Conservation (phyloP, 345 rosid genomes). For the Salix arbutifolia region DNA sequence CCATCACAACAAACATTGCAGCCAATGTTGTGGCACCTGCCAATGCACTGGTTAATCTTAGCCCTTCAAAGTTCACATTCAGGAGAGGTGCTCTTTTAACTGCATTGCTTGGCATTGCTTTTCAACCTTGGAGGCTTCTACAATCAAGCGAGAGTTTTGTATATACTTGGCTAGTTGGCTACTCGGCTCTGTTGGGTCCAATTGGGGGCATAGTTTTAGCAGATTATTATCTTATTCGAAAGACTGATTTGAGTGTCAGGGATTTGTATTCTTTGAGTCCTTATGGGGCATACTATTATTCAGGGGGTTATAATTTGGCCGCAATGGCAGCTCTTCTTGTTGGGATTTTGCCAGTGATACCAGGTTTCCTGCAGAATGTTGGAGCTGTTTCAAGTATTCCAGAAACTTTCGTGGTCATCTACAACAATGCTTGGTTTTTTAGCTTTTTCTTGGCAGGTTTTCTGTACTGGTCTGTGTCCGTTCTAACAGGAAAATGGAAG, state of each 20-base stretch:
- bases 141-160: conserved; percentile 92
- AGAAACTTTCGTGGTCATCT: conserved; percentile 42
- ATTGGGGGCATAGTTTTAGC: conserved; percentile 68
- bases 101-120: conserved; percentile 72
- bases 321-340: conserved; percentile 54
- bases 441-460: conserved; percentile 67
- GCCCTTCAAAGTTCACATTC: conserved; percentile 75
- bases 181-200: conserved; percentile 86
- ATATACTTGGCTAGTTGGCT: conserved; percentile 86
- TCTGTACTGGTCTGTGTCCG: conserved; percentile 50
- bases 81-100: conserved; percentile 78
- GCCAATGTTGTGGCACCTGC: conserved; percentile 95
- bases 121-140: conserved; percentile 86
- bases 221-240: conserved; percentile 68
- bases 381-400: conserved; percentile 44
- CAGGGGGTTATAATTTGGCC: conserved; percentile 57
- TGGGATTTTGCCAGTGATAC: conserved; percentile 80
- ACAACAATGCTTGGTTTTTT: conserved; percentile 88
- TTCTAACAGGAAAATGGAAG: conserved; percentile 32
- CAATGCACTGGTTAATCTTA: conserved; percentile 81
- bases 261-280: conserved; percentile 65
- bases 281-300: conserved; percentile 54
- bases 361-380: conserved; percentile 72
- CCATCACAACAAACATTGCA: conserved; percentile 83
- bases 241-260: conserved; percentile 36